Evolutionary conservation across 2,329 filamentous ascomycete species (phyloP), one percentile per base, ranked within the genome.

Genomic region (Aspergillus novofumigatus): DNA sequence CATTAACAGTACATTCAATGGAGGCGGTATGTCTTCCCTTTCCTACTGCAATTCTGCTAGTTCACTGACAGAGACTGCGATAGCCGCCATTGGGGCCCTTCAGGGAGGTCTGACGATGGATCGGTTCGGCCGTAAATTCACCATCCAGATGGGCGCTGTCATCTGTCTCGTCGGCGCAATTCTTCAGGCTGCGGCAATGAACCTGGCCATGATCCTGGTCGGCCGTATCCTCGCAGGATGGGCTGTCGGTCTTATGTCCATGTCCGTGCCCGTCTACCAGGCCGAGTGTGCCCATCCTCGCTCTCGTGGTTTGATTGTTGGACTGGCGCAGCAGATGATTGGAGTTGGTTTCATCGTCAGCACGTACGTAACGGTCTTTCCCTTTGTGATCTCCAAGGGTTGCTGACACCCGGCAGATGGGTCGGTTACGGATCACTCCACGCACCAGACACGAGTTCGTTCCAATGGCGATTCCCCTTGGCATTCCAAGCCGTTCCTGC

Each of bases 1-100:
- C 21, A 83, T 87, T 67, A 84, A 86, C 65, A 84, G 83, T 57
- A 86, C 85, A 25, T 87, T 87, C 63, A 80, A 79, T 14, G 82
- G 81, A 4, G 82, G 82, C n/a, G 82, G 81, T 55, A 57, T 11
- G 66, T 38, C 14, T 38, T 38, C 32, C 14, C 32, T 38, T 17
- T 42, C 2, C 25, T 20, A 11, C n/a, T 10, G n/a, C 32, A 29
- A 3, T 26, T 21, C 26, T 21, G 5, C 32, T 3, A 11, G 23
- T n/a, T 38, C 32, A 17, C 55, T 61, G 52, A 62, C 44, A 21
- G 17, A n/a, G 21, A 14, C 25, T 35, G 28, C 20, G 28, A 49
- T 20, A 69, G 67, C 65, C 14, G 77, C 82, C 32, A 80, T 84
- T 60, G 82, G 82, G 4, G 76, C 80, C 28, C 72, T 84, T 25